These are phyloP conservation scores for Tuber brumale DNA, from an alignment of 495 filamentous ascomycete genomes.

Conservation along the genomic window DNA sequence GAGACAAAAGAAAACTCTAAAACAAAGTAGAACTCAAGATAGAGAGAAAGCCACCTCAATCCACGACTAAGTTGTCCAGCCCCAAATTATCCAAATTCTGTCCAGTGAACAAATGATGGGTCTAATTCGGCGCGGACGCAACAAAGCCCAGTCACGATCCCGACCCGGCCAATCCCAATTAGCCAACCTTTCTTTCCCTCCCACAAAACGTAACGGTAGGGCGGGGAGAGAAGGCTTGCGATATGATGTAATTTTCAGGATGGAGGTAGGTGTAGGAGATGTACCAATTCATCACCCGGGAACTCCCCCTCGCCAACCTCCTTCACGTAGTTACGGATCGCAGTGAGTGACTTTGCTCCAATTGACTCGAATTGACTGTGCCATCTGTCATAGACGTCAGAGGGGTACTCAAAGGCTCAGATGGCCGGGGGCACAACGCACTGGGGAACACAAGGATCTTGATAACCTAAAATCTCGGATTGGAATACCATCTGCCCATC, in stretches of 20 bases:
- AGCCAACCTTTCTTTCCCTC: conserved; percentile 5
- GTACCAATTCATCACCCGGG: conserved; percentile 37
- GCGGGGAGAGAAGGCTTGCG: not conserved
- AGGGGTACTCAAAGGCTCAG: not conserved
- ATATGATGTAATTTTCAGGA: conserved; percentile 5
- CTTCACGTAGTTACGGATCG: conserved; percentile 36
- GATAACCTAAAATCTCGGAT: conserved; percentile 62
- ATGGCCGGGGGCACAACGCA: not conserved
- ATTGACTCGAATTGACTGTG: conserved; percentile 35
- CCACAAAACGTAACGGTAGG: not conserved
- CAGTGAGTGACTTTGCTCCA: conserved; percentile 32
- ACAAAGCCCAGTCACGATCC: not conserved
- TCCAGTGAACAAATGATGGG: conserved; percentile 4
- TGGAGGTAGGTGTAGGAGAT: conserved; percentile 36
- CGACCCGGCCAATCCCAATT: conserved; percentile 2
- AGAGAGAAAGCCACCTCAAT: not conserved
- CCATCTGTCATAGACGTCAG: conserved; percentile 10
- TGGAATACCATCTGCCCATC: conserved; percentile 70
- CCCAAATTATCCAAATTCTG: not conserved
- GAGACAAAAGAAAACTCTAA: not conserved
- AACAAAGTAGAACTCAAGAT: conserved; percentile 1
- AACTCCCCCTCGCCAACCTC: conserved; percentile 32
- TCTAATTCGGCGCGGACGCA: not conserved
- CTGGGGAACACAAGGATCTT: conserved; percentile 34
- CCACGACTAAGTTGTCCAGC: not conserved